Conservation (phyloP, 1,284 basidiomycete species). For the Sanguinoderma infundibulare region DNA sequence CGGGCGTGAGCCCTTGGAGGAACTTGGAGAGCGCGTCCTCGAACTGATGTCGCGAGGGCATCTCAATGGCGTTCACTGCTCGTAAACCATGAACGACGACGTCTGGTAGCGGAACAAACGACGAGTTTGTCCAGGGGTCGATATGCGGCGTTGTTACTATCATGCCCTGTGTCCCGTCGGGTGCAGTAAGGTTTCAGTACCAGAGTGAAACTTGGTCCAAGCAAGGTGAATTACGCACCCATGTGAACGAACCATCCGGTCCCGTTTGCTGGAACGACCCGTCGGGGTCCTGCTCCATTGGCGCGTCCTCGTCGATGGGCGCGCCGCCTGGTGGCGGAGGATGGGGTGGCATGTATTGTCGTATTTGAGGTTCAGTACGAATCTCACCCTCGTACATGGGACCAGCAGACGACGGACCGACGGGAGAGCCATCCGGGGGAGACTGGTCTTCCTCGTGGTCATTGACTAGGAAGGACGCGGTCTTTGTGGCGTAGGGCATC, state of each 20-base stretch:
- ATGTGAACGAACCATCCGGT: slow-evolving; percentile 34
- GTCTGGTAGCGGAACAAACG: slow-evolving; percentile 63
- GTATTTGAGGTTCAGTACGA: slow-evolving; percentile 35
- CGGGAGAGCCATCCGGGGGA: slow-evolving; percentile 19
- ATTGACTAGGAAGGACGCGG: slow-evolving; percentile 55
- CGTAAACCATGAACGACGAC: slow-evolving; percentile 51
- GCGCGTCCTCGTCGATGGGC: slow-evolving; percentile 27
- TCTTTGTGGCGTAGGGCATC: slow-evolving; percentile 50
- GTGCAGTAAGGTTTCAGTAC: background rate
- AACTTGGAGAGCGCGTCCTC: slow-evolving; percentile 55
- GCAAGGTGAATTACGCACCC: slow-evolving; percentile 27
- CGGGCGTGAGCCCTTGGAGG: slow-evolving; percentile 53
- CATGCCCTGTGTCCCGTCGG: slow-evolving; percentile 38
- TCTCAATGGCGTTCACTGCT: slow-evolving; percentile 56
- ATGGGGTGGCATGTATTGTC: slow-evolving; percentile 34
- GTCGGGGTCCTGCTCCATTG: slow-evolving; percentile 31
- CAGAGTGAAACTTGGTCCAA: background rate
- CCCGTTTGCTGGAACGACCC: slow-evolving; percentile 29
- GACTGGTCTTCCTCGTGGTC: slow-evolving; percentile 34
- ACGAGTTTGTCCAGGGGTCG: slow-evolving; percentile 60
- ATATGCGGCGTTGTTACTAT: slow-evolving; percentile 42
- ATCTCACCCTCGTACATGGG: slow-evolving; percentile 31
- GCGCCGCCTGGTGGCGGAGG: slow-evolving; percentile 25
- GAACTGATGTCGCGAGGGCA: slow-evolving; percentile 60
- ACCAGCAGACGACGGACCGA: slow-evolving; percentile 26